These are phyloP conservation scores for Craterostigma plantagineum DNA, from an alignment of 257 asterid genomes.

Conservation along the genomic window DNA sequence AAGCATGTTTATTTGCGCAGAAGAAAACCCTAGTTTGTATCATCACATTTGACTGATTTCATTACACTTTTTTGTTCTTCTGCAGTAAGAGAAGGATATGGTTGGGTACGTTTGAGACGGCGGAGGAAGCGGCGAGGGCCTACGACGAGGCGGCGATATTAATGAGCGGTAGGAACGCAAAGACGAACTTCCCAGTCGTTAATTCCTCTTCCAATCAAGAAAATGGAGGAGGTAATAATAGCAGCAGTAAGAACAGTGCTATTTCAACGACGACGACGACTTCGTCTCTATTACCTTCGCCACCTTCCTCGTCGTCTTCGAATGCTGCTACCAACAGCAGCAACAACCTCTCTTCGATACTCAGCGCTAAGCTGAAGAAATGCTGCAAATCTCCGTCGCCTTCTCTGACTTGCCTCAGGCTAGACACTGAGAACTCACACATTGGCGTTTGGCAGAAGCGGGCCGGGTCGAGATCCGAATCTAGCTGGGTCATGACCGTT, in stretches of 20 bases:
- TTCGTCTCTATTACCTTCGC: conserved; percentile 7
- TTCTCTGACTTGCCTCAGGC: conserved; percentile 69
- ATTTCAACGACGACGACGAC: too few species aligned
- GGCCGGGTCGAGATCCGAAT: conserved; percentile 64
- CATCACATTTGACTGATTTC: too few species aligned
- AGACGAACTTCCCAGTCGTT: conserved; percentile 1
- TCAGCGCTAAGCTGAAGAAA: conserved; percentile 53
- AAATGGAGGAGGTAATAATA: not conserved
- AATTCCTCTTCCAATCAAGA: not conserved
- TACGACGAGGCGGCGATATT: conserved; percentile 4
- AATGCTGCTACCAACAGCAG: conserved; percentile 1
- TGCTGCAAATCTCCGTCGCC: conserved; percentile 72
- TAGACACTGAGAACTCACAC: conserved; percentile 66
- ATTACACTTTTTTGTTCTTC: not conserved
- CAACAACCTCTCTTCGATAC: conserved; percentile 38
- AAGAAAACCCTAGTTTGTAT: not conserved
- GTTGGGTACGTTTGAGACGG: conserved; percentile 78
- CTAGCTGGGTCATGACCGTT: conserved; percentile 81
- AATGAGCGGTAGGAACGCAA: conserved; percentile 2
- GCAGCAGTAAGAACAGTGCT: not conserved
- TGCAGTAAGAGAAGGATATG: conserved; percentile 73
- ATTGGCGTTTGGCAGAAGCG: conserved; percentile 94
- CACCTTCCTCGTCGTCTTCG: conserved; percentile 7
- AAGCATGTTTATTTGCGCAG: not conserved
- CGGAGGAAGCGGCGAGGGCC: conserved; percentile 23